These are phyloP conservation scores for Kazachstania sp. DNA, from an alignment of 1,139 yeast genomes.

Conservation along the genomic window DNA sequence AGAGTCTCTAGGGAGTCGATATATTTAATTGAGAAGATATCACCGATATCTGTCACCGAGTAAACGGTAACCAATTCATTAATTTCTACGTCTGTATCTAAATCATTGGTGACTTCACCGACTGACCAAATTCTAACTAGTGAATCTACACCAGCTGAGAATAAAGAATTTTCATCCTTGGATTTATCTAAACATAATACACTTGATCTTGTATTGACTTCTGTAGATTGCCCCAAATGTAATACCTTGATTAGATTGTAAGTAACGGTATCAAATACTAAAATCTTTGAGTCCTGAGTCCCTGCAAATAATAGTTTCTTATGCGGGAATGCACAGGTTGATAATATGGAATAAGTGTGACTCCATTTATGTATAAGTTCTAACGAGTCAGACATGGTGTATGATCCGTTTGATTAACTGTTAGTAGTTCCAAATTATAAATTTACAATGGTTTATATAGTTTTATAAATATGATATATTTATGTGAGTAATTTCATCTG, in stretches of 20 bases:
- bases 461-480: background rate
- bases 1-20: slow-evolving; percentile 50
- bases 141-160: slow-evolving; percentile 88
- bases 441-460: no score
- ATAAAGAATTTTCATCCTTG: slow-evolving; percentile 51
- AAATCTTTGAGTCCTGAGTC: slow-evolving; percentile 80
- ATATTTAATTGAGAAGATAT: slow-evolving; percentile 78
- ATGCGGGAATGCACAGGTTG: slow-evolving; percentile 58
- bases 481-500: no score
- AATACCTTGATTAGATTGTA: slow-evolving; percentile 38
- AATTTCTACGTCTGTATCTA: slow-evolving; percentile 18
- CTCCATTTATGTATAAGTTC: slow-evolving; percentile 65
- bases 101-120: slow-evolving; percentile 16
- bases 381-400: slow-evolving; percentile 7
- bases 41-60: slow-evolving; percentile 84
- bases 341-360: slow-evolving; percentile 63
- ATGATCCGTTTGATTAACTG: no score
- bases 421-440: no score
- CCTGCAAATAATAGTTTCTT: slow-evolving; percentile 70
- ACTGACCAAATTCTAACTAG: slow-evolving; percentile 78
- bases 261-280: slow-evolving; percentile 60
- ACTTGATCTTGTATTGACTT: slow-evolving; percentile 51
- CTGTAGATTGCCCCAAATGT: slow-evolving; percentile 19
- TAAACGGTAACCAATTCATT: slow-evolving; percentile 61
- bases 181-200: slow-evolving; percentile 61